A percentile compares a stretch with the other conserved stretches of the same genome.
Evolutionary conservation across 495 filamentous ascomycete species (phyloP).

Genomic region (Hyphodiscus hymeniophilus): DNA sequence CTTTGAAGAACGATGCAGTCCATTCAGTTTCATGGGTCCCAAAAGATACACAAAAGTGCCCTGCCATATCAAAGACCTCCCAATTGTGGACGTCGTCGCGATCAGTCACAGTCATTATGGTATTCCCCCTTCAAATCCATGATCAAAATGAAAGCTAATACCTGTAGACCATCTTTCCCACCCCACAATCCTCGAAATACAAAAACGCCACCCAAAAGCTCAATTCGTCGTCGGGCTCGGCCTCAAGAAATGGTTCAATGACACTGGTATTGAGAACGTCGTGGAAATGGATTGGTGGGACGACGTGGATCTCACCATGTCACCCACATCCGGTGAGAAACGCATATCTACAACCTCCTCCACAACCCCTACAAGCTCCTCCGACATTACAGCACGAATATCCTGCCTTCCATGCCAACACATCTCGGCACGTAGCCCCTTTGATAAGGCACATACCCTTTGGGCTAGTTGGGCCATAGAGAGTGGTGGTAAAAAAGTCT

Average conservation of each 20-base stretch:
- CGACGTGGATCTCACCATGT: slow-evolving; percentile 59
- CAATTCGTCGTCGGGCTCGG: slow-evolving; percentile 88
- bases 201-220: slow-evolving; percentile 63
- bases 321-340: slow-evolving; percentile 29
- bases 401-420: slow-evolving; percentile 86
- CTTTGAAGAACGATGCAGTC: slow-evolving; percentile 80
- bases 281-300: slow-evolving; percentile 98
- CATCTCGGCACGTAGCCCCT: slow-evolving; percentile 54
- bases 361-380: slow-evolving; percentile 6
- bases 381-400: slow-evolving; percentile 62
- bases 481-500: slow-evolving; percentile 66
- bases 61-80: slow-evolving; percentile 72
- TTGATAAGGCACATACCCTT: slow-evolving; percentile 62
- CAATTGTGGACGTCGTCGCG: slow-evolving; percentile 76
- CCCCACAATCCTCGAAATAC: slow-evolving; percentile 61
- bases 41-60: slow-evolving; percentile 76
- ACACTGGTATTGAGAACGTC: slow-evolving; percentile 56
- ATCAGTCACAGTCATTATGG: slow-evolving; percentile 36
- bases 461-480: slow-evolving; percentile 84
- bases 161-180: slow-evolving; percentile 69
- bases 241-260: slow-evolving; percentile 76
- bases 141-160: background rate
- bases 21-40: slow-evolving; percentile 62
- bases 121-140: slow-evolving; percentile 78
- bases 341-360: slow-evolving; percentile 14